Conservation (phyloP, 768 basidiomycete genomes). For the Tubosaeta sp. region DNA sequence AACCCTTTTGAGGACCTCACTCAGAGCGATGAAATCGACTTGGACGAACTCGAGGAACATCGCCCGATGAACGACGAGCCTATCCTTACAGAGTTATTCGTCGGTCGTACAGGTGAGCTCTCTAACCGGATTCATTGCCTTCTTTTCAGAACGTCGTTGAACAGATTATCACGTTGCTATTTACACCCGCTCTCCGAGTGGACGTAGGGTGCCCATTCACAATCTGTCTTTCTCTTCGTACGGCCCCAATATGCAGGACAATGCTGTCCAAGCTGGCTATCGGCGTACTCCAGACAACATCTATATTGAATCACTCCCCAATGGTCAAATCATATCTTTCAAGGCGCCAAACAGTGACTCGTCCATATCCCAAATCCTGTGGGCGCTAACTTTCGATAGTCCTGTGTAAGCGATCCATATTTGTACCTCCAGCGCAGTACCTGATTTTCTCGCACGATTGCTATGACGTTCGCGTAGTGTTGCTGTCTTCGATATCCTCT, state of each 20-base stretch:
- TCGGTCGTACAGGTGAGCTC: slow-evolving; percentile 60
- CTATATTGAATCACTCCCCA: slow-evolving; percentile 79
- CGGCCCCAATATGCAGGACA: slow-evolving; percentile 88
- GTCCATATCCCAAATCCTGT: slow-evolving; percentile 42
- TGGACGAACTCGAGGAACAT: slow-evolving; percentile 58
- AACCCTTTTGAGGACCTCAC: slow-evolving; percentile 57
- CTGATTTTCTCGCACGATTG: slow-evolving; percentile 5
- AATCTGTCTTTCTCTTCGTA: slow-evolving; percentile 89
- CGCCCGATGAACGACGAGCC: slow-evolving; percentile 31
- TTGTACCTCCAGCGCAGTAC: not conserved
- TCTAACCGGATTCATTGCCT: not conserved
- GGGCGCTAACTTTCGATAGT: slow-evolving; percentile 55
- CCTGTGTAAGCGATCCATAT: slow-evolving; percentile 55
- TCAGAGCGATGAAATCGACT: slow-evolving; percentile 40
- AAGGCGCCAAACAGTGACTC: slow-evolving; percentile 36
- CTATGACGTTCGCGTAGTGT: slow-evolving; percentile 48
- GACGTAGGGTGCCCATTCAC: slow-evolving; percentile 51
- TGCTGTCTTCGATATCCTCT: slow-evolving; percentile 74
- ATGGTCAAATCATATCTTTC: slow-evolving; percentile 77
- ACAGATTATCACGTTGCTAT: slow-evolving; percentile 90
- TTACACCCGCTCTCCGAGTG: slow-evolving; percentile 46
- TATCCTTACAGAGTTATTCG: slow-evolving; percentile 46
- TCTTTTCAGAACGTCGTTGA: slow-evolving; percentile 6
- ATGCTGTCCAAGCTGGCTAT: slow-evolving; percentile 66
- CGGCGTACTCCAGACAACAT: slow-evolving; percentile 69